These are phyloP conservation scores for Exophiala viscosa DNA, from an alignment of 2,329 filamentous ascomycete genomes.

Conservation along the genomic window DNA sequence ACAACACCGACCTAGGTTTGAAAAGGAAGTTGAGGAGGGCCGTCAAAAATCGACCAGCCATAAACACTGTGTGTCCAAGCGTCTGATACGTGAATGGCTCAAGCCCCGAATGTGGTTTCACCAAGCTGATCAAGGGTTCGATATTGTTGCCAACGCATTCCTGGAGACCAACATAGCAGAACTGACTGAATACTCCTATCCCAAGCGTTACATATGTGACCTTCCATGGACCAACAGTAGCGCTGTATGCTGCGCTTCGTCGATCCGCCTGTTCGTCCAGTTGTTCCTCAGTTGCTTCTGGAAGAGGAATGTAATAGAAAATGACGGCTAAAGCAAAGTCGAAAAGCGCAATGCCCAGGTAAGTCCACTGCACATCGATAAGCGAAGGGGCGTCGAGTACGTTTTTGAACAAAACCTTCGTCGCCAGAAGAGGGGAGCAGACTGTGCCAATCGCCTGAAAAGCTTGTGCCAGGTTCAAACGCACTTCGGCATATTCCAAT, in stretches of 20 bases:
- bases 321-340: constrained; percentile 56
- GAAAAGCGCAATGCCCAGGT: constrained; percentile 61
- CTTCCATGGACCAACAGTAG: constrained; percentile 43
- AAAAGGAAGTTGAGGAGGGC: constrained; percentile 52
- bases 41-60: constrained; percentile 55
- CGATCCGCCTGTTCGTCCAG: constrained; percentile 54
- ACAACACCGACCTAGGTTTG: constrained; percentile 56
- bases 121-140: constrained; percentile 40
- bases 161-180: constrained; percentile 60
- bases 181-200: constrained; percentile 53
- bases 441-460: constrained; percentile 60
- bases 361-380: constrained; percentile 62
- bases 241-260: constrained; percentile 47
- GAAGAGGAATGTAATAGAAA: constrained; percentile 60
- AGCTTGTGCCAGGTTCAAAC: constrained; percentile 59
- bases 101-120: constrained; percentile 32
- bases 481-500: constrained; percentile 56
- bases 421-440: constrained; percentile 57
- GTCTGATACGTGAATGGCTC: constrained; percentile 46
- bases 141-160: constrained; percentile 54
- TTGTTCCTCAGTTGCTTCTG: constrained; percentile 60
- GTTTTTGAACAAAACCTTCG: constrained; percentile 55
- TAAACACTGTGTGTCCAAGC: constrained; percentile 57
- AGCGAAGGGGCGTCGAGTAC: constrained; percentile 49
- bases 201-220: constrained; percentile 56